Evolutionary conservation across 768 basidiomycete species (phyloP).

Genomic region (Phylloporus arenicola): DNA sequence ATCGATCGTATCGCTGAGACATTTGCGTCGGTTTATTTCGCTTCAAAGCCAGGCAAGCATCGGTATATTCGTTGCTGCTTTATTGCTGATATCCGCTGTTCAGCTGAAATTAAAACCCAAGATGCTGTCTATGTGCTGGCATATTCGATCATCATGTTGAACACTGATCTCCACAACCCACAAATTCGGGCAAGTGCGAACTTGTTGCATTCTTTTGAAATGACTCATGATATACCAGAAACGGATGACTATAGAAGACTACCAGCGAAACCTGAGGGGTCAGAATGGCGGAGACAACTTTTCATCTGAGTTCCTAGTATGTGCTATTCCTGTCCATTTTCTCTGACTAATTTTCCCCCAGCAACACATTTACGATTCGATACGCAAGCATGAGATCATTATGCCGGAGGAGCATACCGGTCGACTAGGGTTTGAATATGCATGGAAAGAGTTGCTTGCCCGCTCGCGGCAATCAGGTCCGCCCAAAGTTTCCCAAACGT

Average conservation of each 20-base stretch:
- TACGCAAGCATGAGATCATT: conserved; percentile 89
- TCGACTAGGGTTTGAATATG: conserved; percentile 95
- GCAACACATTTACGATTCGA: conserved; percentile 91
- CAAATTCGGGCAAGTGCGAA: conserved; percentile 67
- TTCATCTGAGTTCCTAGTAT: conserved; percentile 76
- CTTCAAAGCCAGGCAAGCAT: conserved; percentile 64
- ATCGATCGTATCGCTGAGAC: conserved; percentile 91
- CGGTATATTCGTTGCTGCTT: background rate
- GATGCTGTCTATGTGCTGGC: conserved; percentile 93
- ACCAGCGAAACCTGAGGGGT: conserved; percentile 84
- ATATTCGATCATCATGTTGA: conserved; percentile 96
- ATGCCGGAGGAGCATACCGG: conserved; percentile 98
- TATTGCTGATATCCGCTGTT: background rate
- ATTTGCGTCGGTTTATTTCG: conserved; percentile 89
- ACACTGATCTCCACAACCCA: conserved; percentile 95
- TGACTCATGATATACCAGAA: conserved; percentile 47
- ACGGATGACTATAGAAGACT: conserved; percentile 96
- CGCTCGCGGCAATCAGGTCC: conserved; percentile 77
- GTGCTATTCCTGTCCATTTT: conserved; percentile 13
- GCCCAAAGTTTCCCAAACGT: conserved; percentile 16
- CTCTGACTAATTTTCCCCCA: conserved; percentile 30
- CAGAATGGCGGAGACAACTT: conserved; percentile 87
- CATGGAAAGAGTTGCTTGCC: conserved; percentile 92
- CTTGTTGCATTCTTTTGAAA: background rate
- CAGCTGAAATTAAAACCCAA: conserved; percentile 84